Evolutionary conservation across 805 yeast species (phyloP).

Genomic region (Wickerhamomyces canadensis): DNA sequence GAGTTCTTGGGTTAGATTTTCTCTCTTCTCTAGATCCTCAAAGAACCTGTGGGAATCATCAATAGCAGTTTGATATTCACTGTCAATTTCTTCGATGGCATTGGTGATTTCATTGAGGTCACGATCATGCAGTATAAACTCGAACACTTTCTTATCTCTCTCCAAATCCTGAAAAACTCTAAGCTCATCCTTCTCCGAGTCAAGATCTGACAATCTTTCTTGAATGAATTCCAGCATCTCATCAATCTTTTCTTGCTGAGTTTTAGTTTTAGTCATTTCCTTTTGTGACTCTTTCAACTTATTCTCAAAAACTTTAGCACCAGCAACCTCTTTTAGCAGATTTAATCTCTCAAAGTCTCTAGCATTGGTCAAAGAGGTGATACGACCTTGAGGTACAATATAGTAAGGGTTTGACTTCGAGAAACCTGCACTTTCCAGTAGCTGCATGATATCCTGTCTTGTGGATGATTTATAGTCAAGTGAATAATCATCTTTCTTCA

Average conservation of each 20-base stretch:
- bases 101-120: slow-evolving; percentile 61
- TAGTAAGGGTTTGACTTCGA: slow-evolving; percentile 88
- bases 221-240: slow-evolving; percentile 68
- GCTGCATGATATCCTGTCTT: slow-evolving; percentile 71
- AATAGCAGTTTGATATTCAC: slow-evolving; percentile 44
- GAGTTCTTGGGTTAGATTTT: slow-evolving; percentile 40
- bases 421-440: slow-evolving; percentile 89
- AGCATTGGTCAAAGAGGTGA: slow-evolving; percentile 83
- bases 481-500: slow-evolving; percentile 87
- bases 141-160: slow-evolving; percentile 61
- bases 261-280: slow-evolving; percentile 70
- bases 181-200: slow-evolving; percentile 72
- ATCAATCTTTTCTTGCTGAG: slow-evolving; percentile 65
- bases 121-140: slow-evolving; percentile 70
- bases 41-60: slow-evolving; percentile 50
- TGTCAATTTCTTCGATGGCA: slow-evolving; percentile 56
- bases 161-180: slow-evolving; percentile 64
- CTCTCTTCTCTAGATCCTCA: slow-evolving; percentile 56
- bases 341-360: slow-evolving; percentile 77
- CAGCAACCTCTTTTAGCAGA: slow-evolving; percentile 86
- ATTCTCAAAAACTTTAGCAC: slow-evolving; percentile 85
- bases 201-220: slow-evolving; percentile 70
- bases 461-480: slow-evolving; percentile 76
- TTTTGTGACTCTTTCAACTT: slow-evolving; percentile 72
- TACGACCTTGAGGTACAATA: slow-evolving; percentile 95